A percentile compares a stretch with the other conserved stretches of the same genome.
These are phyloP conservation scores for Magnusiomyces magnusii DNA, from an alignment of 1,139 yeast genomes.

Conservation along the genomic window DNA sequence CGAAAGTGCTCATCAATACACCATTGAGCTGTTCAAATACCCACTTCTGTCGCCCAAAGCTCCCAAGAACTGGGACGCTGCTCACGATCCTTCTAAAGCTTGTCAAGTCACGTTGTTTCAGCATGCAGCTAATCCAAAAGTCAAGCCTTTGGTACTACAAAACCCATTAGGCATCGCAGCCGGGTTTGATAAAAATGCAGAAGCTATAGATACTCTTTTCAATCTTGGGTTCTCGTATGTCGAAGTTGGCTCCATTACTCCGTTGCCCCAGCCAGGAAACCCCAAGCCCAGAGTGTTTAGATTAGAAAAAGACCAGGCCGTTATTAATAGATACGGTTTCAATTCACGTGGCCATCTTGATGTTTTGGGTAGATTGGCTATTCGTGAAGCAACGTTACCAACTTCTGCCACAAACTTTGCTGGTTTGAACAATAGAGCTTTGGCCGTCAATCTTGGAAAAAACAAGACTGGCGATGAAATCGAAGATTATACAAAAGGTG, in stretches of 20 bases:
- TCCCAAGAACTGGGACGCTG: constrained; percentile 27
- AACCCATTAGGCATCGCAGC: constrained; percentile 94
- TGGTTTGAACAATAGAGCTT: constrained; percentile 53
- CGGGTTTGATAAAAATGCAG: constrained; percentile 91
- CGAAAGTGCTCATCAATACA: constrained; percentile 75
- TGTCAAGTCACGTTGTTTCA: constrained; percentile 30
- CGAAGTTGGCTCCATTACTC: constrained; percentile 91
- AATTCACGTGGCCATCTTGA: constrained; percentile 81
- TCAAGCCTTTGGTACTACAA: constrained; percentile 37
- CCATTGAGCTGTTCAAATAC: constrained; percentile 59
- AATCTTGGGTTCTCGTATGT: constrained; percentile 80
- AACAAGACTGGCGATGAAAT: constrained; percentile 89
- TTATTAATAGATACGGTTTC: constrained; percentile 90
- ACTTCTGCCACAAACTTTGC: constrained; percentile 41
- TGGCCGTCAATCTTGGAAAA: constrained; percentile 85
- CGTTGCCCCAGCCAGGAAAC: constrained; percentile 89
- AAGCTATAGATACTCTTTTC: constrained; percentile 78
- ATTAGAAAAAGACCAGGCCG: constrained; percentile 77
- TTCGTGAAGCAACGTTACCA: constrained; percentile 35
- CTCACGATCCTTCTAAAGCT: constrained; percentile 28
- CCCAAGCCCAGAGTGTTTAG: constrained; percentile 88
- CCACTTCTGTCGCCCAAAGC: constrained; percentile 31
- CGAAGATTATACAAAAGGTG: constrained; percentile 78
- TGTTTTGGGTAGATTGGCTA: constrained; percentile 57
- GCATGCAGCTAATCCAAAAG: constrained; percentile 26